A percentile compares a stretch with the other conserved stretches of the same genome.
phyloP scores from a whole-genome alignment of 129 eudicot genomes.

The Lactuca sativa region DNA sequence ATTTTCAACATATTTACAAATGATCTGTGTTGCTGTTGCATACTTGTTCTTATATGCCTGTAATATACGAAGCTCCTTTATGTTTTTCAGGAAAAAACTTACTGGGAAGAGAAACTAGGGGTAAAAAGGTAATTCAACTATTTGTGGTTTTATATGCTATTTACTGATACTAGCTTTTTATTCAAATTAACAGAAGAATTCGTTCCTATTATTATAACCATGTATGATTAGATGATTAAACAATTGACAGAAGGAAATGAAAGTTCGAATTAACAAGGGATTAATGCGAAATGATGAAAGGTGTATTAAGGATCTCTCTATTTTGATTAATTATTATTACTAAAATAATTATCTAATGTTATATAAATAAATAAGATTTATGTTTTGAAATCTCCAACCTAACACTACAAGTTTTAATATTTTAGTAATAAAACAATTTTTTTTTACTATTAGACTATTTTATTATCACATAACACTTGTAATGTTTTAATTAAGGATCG shows the following conservation, averaged over 20 bases:
- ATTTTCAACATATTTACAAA: not conserved
- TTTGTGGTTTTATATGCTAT: slow-evolving; percentile 1
- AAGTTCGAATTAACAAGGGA: not conserved
- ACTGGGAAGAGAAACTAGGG: slow-evolving; percentile 15
- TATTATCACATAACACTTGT: no score
- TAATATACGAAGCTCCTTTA: not conserved
- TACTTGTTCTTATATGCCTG: not conserved
- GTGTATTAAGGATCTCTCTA: no score
- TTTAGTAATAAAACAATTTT: no score
- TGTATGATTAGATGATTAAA: not conserved
- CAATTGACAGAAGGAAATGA: not conserved
- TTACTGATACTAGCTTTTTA: not conserved
- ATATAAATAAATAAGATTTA: no score
- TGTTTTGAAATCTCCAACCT: no score
- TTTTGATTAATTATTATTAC: no score
- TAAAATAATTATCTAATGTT: no score
- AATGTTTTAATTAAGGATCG: no score
- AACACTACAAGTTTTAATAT: no score
- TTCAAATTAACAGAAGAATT: not conserved
- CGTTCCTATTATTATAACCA: not conserved
- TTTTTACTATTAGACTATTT: no score
- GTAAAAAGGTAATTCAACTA: not conserved
- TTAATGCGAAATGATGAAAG: no score
- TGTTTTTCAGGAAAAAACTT: slow-evolving; percentile 12
- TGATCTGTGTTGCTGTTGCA: not conserved